These are phyloP conservation scores for Boletus sp. DNA, from an alignment of 768 basidiomycete species.

Conservation along the genomic window DNA sequence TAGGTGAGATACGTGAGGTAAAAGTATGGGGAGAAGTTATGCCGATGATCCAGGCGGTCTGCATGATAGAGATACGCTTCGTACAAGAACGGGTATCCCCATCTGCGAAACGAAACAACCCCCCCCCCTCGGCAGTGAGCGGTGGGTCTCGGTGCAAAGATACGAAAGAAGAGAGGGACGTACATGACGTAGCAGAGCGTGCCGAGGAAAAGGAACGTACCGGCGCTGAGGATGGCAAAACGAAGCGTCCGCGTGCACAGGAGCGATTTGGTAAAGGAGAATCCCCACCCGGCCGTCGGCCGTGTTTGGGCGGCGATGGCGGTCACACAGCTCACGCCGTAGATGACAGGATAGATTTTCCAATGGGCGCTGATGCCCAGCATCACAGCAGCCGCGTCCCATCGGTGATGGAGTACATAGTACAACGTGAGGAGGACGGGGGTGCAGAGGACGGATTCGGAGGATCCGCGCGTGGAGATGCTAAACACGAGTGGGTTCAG, in stretches of 20 bases:
- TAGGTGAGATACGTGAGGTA: constrained; percentile 91
- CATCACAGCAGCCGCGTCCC: constrained; percentile 64
- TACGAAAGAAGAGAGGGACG: constrained; percentile 31
- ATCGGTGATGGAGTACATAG: constrained; percentile 52
- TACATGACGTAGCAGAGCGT: constrained; percentile 71
- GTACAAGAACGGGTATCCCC: constrained; percentile 90
- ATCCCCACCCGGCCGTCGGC: constrained; percentile 14
- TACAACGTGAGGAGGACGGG: constrained; percentile 73
- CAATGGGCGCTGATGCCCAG: constrained; percentile 87
- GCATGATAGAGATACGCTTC: constrained; percentile 94
- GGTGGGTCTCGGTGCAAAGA: neutral
- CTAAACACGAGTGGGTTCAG: constrained; percentile 93
- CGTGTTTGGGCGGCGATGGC: constrained; percentile 25
- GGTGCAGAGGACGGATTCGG: constrained; percentile 81
- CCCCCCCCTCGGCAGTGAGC: neutral
- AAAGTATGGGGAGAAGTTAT: constrained; percentile 98
- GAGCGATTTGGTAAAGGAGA: constrained; percentile 35
- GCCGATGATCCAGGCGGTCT: constrained; percentile 89
- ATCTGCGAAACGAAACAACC: constrained; percentile 49
- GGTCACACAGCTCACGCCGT: constrained; percentile 69
- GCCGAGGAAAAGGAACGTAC: constrained; percentile 64
- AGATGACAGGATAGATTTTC: constrained; percentile 97
- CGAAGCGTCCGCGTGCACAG: constrained; percentile 51
- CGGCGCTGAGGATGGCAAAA: constrained; percentile 68
- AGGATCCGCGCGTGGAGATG: constrained; percentile 95